Evolutionary conservation across 2,329 filamentous ascomycete genomes (phyloP).

Genomic region (Alternaria panax): DNA sequence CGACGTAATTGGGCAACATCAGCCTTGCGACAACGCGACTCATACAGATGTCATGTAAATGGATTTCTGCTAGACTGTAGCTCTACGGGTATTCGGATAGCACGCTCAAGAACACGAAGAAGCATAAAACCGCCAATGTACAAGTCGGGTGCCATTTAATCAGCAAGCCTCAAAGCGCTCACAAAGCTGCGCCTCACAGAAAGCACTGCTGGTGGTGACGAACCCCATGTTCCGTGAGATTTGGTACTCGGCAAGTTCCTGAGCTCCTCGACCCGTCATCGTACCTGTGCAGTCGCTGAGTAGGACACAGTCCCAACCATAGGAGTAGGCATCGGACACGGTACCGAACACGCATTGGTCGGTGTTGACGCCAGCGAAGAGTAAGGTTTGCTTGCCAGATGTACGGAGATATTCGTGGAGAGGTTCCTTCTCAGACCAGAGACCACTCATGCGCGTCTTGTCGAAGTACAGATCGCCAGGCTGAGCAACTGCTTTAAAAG

Average conservation of each 20-base stretch:
- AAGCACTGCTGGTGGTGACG: slow-evolving; percentile 49
- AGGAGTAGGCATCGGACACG: slow-evolving; percentile 53
- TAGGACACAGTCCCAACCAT: slow-evolving; percentile 53
- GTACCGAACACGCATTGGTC: slow-evolving; percentile 55
- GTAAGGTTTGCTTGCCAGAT: slow-evolving; percentile 52
- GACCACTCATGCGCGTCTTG: slow-evolving; percentile 53
- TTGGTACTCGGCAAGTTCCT: slow-evolving; percentile 52
- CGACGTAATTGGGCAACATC: slow-evolving; percentile 16
- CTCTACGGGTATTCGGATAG: slow-evolving; percentile 15
- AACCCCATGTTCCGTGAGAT: slow-evolving; percentile 55
- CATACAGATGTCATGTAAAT: slow-evolving; percentile 6
- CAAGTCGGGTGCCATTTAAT: not conserved
- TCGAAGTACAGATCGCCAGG: slow-evolving; percentile 54
- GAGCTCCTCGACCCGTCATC: slow-evolving; percentile 51
- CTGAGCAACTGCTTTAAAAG: slow-evolving; percentile 47
- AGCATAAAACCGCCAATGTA: not conserved
- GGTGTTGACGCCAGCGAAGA: slow-evolving; percentile 55
- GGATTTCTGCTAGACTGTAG: slow-evolving; percentile 3
- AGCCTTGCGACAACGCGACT: slow-evolving; percentile 6
- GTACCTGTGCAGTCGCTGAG: slow-evolving; percentile 53
- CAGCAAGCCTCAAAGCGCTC: slow-evolving; percentile 7
- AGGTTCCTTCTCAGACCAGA: slow-evolving; percentile 52
- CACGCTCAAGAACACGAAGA: not conserved
- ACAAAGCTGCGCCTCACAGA: slow-evolving; percentile 31
- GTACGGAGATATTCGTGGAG: slow-evolving; percentile 52